Percentiles rank a stretch among this genome's conserved stretches.
phyloP scores from a whole-genome alignment of 164 flowering plant genomes.

The Chimonanthus salicifolius region DNA sequence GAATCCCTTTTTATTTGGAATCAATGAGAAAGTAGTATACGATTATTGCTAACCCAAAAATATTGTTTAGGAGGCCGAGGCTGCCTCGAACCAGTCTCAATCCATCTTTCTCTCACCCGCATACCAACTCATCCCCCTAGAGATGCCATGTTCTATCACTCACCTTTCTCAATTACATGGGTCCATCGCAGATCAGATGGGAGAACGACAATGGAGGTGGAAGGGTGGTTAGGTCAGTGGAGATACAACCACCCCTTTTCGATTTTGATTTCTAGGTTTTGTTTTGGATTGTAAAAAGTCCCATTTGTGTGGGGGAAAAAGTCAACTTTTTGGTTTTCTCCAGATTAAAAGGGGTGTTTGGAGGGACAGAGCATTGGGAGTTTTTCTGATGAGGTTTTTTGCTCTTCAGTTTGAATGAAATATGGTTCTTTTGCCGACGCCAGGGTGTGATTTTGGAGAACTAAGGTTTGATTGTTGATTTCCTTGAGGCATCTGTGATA shows the following conservation, averaged over 20 bases:
- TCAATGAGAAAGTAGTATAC: too few species aligned
- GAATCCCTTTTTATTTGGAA: too few species aligned
- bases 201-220: too few species aligned
- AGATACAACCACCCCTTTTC: neutral
- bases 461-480: slow-evolving; percentile 12
- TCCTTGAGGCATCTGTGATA: slow-evolving; percentile 6
- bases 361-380: neutral
- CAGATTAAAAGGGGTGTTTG: neutral
- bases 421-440: slow-evolving; percentile 14
- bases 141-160: too few species aligned
- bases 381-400: neutral
- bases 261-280: slow-evolving; percentile 3
- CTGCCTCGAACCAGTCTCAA: too few species aligned
- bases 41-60: too few species aligned
- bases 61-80: too few species aligned
- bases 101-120: neutral
- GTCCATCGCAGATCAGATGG: too few species aligned
- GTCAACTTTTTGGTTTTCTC: too few species aligned
- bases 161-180: too few species aligned
- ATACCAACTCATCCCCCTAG: neutral
- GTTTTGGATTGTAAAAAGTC: neutral
- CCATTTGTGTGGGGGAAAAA: neutral
- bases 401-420: neutral
- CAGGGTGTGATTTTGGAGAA: neutral
- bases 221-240: too few species aligned